Base-by-base conservation (phyloP, 441 rosid species). In the Monsonia emarginata region DNA sequence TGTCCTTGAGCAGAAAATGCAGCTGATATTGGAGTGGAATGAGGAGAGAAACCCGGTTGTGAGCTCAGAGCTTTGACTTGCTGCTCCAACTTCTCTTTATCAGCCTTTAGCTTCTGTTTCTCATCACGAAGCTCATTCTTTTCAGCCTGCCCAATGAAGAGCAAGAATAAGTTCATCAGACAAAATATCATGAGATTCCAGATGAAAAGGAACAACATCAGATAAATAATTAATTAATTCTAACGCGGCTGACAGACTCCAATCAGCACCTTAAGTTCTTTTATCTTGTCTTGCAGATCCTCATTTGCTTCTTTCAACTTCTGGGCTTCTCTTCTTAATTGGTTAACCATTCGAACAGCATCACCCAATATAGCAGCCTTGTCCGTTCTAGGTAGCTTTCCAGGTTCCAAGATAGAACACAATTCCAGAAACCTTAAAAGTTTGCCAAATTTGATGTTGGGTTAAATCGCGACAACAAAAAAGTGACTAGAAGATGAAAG, bases 81-180 rank as follows among this genome's bases (percentile, higher is more conserved):
- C 75, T 85, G 90, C 75, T 91, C 99, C 84, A 91, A 74, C 84
- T 79, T 95, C 75, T 95, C 99, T 69, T 95, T 95, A 78, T 95
- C 96, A 2, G 78, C 87, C 86, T 91, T 95, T 65, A 95, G 81
- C 81, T 90, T 91, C 80, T 86, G 97, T 75, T 95, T 95, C 81
- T 95, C 99, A 57, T 89, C 99, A 9, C 97, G 88, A 70, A 91
- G 89, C 80, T 95, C 99, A 67, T 81, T 89, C 84, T 95, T 95
- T 85, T 95, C 99, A 22, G 83, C 80, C 99, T 95, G 76, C 42
- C 76, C 13, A 36, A 61, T 54, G 68, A 57, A 24, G 50, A 24
- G n/a, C 3, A 57, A 57, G 16, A 22, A 26, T 22, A 24, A 57
- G 61, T 5, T 22, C 30, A 3, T 22, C 10, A 10, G 24, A 24